phyloP scores from a whole-genome alignment of 106 monocot genomes.

The Allium fistulosum region DNA sequence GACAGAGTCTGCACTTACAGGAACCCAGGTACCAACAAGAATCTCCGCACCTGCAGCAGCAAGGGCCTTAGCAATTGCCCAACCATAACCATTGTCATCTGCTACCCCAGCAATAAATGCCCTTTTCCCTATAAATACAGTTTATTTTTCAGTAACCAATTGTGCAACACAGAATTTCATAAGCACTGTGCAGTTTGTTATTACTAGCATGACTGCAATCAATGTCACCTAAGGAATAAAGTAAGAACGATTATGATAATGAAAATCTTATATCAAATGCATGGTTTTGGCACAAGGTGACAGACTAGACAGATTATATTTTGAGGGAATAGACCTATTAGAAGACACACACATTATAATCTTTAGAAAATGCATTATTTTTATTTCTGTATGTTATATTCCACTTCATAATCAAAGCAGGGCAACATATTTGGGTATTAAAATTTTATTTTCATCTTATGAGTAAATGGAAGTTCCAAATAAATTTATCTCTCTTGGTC shows the following conservation, averaged over 20 bases:
- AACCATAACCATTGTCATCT: constrained; percentile 95
- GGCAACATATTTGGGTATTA: no score
- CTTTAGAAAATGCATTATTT: no score
- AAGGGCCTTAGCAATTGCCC: constrained; percentile 96
- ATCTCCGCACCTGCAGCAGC: constrained; percentile 96
- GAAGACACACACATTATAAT: no score
- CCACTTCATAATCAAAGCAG: no score
- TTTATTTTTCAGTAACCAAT: background rate
- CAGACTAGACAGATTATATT: no score
- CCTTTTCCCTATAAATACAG: constrained; percentile 51
- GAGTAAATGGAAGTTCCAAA: no score
- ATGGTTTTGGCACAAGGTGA: no score
- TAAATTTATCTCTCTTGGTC: no score
- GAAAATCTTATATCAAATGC: background rate
- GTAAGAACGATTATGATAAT: background rate
- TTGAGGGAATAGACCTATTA: no score
- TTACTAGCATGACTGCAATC: background rate
- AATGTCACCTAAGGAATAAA: background rate
- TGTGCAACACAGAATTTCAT: background rate
- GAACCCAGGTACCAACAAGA: constrained; percentile 96
- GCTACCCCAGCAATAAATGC: constrained; percentile 96
- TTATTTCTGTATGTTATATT: no score
- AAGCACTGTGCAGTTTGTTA: background rate
- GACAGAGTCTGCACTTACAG: constrained; percentile 40
- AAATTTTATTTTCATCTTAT: no score